These are phyloP conservation scores for Fusarium sp. DNA, from an alignment of 2,329 filamentous ascomycete species.

Conservation along the genomic window DNA sequence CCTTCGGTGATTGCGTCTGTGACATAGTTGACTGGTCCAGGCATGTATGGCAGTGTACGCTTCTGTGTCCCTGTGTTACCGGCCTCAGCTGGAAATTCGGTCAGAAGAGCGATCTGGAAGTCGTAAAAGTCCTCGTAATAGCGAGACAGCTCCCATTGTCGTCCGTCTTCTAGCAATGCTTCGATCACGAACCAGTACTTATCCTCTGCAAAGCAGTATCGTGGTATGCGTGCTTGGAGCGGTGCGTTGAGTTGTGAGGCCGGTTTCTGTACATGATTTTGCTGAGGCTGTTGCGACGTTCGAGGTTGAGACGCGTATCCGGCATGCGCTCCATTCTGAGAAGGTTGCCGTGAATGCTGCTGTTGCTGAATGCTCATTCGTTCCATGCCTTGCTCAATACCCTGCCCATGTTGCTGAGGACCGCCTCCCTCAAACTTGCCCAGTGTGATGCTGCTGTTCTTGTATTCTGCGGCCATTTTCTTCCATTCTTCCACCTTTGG, in stretches of 20 bases:
- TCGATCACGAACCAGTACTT: conserved; percentile 99
- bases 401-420: conserved; percentile 49
- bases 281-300: conserved; percentile 46
- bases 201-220: conserved; percentile 95
- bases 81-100: conserved; percentile 90
- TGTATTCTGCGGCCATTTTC: conserved; percentile 98
- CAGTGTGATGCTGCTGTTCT: conserved; percentile 96
- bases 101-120: conserved; percentile 94
- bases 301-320: conserved; percentile 37
- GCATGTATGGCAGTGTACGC: conserved; percentile 94
- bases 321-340: conserved; percentile 44
- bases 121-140: conserved; percentile 99
- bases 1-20: conserved; percentile 98
- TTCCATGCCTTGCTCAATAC: conserved; percentile 75
- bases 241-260: conserved; percentile 73
- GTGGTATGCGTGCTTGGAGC: conserved; percentile 82
- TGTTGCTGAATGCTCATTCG: conserved; percentile 73
- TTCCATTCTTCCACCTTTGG: conserved; percentile 99
- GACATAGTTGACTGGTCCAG: conserved; percentile 94
- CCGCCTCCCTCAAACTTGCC: conserved; percentile 80
- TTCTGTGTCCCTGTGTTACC: conserved; percentile 82
- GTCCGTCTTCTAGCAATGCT: conserved; percentile 86
- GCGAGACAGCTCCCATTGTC: conserved; percentile 90
- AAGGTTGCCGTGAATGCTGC: conserved; percentile 40
- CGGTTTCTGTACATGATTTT: conserved; percentile 49